phyloP scores from a whole-genome alignment of 306 rosid genomes.

The Cucumis sativus region Cucumber_9930_V3 NC_026660.2:5783501-5784000 shows the following conservation, averaged over 20 bases:
- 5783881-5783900: background rate
- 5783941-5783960: too few species aligned
- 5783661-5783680: background rate
- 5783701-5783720: background rate
- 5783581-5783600: conserved; percentile 18
- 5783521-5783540: background rate
- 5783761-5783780: conserved; percentile 92
- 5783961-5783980: too few species aligned
- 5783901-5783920: background rate
- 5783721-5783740: background rate
- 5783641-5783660: background rate
- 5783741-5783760: conserved; percentile 83
- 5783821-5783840: background rate
- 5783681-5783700: background rate
- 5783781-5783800: conserved; percentile 61
- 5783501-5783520: too few species aligned
- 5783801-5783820: conserved; percentile 11
- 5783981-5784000: too few species aligned
- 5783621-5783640: background rate
- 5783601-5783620: conserved; percentile 10
- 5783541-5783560: background rate
- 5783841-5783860: background rate
- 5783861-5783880: background rate
- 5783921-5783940: too few species aligned
- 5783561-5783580: conserved; percentile 25